Conservation (phyloP, 495 filamentous ascomycete genomes). For the Penicillium nucicola region DNA sequence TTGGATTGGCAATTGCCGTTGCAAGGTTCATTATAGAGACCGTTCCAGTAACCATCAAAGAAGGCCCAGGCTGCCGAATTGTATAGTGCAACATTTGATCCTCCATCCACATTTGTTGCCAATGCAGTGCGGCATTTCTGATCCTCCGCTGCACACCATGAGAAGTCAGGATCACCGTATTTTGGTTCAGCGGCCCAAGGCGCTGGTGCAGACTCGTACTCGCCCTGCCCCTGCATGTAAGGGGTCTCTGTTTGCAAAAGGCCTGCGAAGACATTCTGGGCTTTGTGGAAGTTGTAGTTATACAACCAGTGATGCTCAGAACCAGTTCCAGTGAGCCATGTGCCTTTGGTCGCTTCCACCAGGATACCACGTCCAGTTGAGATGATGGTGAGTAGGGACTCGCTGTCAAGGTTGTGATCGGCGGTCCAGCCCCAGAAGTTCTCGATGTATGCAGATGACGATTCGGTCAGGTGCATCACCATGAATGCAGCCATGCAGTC, state of each 20-base stretch:
- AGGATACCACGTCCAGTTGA: constrained; percentile 50
- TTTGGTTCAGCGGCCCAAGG: constrained; percentile 36
- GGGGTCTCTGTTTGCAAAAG: constrained; percentile 44
- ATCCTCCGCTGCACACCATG: constrained; percentile 31
- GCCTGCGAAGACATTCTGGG: constrained; percentile 44
- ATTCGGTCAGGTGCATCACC: constrained; percentile 49
- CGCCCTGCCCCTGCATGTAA: constrained; percentile 44
- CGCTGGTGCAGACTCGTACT: constrained; percentile 32
- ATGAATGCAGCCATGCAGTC: constrained; percentile 48
- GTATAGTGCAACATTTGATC: constrained; percentile 51
- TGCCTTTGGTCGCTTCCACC: constrained; percentile 42
- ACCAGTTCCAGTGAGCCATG: constrained; percentile 41
- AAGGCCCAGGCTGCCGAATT: constrained; percentile 53
- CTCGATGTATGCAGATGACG: constrained; percentile 54
- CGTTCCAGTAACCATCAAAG: constrained; percentile 41
- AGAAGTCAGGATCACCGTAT: constrained; percentile 45
- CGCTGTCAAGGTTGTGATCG: constrained; percentile 50
- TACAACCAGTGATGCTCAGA: constrained; percentile 52
- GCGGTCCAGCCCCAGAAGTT: constrained; percentile 64
- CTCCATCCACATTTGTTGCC: constrained; percentile 35
- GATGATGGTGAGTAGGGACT: constrained; percentile 33
- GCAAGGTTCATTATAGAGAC: constrained; percentile 31
- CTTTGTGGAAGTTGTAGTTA: constrained; percentile 47
- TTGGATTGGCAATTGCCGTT: constrained; percentile 41
- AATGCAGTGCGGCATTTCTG: constrained; percentile 39